Evolutionary conservation across 768 basidiomycete species (phyloP).

Genomic region (Grammothele lineata): DNA sequence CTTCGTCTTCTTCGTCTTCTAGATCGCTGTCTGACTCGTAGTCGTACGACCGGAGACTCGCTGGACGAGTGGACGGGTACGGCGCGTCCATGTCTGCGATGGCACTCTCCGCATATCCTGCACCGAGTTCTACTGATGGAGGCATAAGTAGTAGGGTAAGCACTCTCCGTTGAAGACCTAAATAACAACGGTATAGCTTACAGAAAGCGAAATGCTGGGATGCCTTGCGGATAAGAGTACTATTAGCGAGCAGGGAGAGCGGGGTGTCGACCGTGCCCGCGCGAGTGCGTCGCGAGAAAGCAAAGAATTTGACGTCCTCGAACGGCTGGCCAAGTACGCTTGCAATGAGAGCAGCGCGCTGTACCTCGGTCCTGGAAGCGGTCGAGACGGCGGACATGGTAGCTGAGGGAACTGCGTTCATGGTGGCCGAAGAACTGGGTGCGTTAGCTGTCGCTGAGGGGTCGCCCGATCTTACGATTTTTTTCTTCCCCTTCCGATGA

Average conservation of each 20-base stretch:
- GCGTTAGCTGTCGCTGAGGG: too few relatives aligned
- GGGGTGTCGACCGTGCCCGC: neutral
- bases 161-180: too few relatives aligned
- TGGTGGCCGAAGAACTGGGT: too few relatives aligned
- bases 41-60: neutral
- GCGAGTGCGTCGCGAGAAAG: constrained; percentile 2
- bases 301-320: constrained; percentile 12
- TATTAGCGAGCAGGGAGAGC: constrained; percentile 4
- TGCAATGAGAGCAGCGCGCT: neutral
- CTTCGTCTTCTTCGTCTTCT: neutral
- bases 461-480: too few relatives aligned
- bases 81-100: constrained; percentile 5
- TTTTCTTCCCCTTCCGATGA: too few relatives aligned
- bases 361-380: neutral
- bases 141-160: too few relatives aligned
- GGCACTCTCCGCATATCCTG: constrained; percentile 4
- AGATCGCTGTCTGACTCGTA: constrained; percentile 8
- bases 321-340: constrained; percentile 1
- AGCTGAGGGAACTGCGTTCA: too few relatives aligned
- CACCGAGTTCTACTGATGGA: neutral
- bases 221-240: neutral
- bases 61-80: neutral
- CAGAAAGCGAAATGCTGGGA: too few relatives aligned
- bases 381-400: neutral
- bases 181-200: too few relatives aligned